phyloP scores from a whole-genome alignment of 306 rosid species.

The Cicer chorassanicum region DNA sequence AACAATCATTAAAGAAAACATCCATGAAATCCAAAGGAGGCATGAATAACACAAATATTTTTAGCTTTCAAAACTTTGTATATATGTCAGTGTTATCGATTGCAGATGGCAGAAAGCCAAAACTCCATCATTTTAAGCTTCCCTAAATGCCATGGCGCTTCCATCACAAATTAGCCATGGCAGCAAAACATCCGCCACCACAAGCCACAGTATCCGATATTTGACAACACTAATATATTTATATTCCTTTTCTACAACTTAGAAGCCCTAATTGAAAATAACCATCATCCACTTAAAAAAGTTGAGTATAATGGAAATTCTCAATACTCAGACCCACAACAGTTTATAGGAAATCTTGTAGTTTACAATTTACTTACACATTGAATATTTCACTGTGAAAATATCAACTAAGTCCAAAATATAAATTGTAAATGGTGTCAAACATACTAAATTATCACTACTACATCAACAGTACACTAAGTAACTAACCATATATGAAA shows the following conservation, averaged over 20 bases:
- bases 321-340: constrained; percentile 16
- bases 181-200: not conserved
- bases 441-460: not conserved
- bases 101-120: not conserved
- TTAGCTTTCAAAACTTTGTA: not conserved
- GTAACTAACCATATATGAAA: constrained; percentile 16
- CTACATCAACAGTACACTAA: constrained; percentile 13
- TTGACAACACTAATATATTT: too few species aligned
- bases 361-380: not conserved
- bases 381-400: constrained; percentile 1
- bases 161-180: not conserved
- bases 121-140: not conserved
- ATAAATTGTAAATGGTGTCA: not conserved
- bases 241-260: constrained; percentile 3
- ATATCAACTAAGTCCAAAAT: not conserved
- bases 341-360: not conserved
- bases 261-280: not conserved
- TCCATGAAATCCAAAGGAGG: constrained; percentile 1
- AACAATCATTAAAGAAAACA: not conserved
- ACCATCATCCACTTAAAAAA: constrained; percentile 8
- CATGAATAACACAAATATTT: constrained; percentile 7
- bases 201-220: not conserved
- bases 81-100: not conserved
- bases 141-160: not conserved
- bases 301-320: not conserved